phyloP scores from a whole-genome alignment of 495 filamentous ascomycete species.

The Articulospora tetracladia region DNA sequence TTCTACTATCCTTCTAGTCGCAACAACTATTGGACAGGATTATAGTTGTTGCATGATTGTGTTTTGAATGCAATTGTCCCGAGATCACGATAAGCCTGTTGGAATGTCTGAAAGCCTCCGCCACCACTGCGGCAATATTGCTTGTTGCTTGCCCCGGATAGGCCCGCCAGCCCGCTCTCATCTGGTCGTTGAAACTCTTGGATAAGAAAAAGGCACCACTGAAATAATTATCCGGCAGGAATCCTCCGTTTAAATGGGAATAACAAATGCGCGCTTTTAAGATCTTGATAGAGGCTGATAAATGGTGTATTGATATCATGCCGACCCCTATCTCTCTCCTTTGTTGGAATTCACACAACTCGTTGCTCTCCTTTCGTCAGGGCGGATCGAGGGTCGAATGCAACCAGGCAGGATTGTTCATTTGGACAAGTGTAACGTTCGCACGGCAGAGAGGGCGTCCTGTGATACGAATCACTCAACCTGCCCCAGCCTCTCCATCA shows the following conservation, averaged over 20 bases:
- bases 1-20: background rate
- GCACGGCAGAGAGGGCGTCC: background rate
- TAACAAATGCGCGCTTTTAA: background rate
- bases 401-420: background rate
- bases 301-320: background rate
- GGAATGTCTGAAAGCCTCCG: background rate
- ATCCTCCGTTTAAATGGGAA: background rate
- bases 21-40: background rate
- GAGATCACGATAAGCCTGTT: background rate
- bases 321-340: background rate
- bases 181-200: too few species aligned
- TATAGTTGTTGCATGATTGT: too few species aligned
- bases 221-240: background rate
- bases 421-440: background rate
- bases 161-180: background rate
- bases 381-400: background rate
- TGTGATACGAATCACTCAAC: background rate
- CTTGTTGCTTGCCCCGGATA: background rate
- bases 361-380: background rate
- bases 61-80: background rate
- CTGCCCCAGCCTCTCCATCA: background rate
- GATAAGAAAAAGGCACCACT: background rate
- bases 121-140: background rate
- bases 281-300: background rate
- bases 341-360: background rate